Evolutionary conservation across 2,329 filamentous ascomycete species (phyloP), one percentile per base, ranked within the genome.

Genomic region (Aspergillus sp.): DNA sequence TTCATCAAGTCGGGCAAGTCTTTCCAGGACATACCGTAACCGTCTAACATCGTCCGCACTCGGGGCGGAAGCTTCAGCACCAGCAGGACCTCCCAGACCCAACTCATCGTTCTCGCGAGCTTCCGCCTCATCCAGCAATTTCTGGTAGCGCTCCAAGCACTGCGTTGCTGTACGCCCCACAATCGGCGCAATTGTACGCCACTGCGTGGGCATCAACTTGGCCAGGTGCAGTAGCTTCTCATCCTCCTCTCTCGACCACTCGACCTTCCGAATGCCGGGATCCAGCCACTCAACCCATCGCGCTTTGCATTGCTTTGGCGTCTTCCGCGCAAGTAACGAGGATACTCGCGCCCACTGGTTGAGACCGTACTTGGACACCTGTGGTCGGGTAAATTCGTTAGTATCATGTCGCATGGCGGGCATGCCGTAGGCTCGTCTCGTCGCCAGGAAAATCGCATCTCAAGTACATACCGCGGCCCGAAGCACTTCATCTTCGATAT

Each of bases 301-400:
- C 56, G 94, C 93, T 78, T 99, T 99, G 85, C 94, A 99, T 78
- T 99, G 94, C 78, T 99, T 99, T 47, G 94, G 87, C 29, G 94
- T 97, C 76, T 99, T 99, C 68, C 95, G 90, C 70, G 93, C 93
- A 61, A 99, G 87, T 60, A 99, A 84, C 53, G 94, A 97, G 51
- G 94, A 97, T 59, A 97, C 94, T 74, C 94, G 93, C 70, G 94
- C 93, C 94, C 94, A 99, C 76, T 99, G 94, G 69, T 96, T 94
- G 56, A 96, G 82, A 46, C 91, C 91, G 80, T 96, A 96, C 73
- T 96, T 96, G 63, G 89, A 94, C 59, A 96, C 70, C 70, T 72
- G 31, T 45, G 14, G 40, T 19, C 16, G 40, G 43, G 49, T 4
- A 31, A 45, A 44, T 19, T 17, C 5, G 44, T 61, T 36, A 58